Base-by-base conservation (phyloP, 2,329 filamentous ascomycete species). In the Pyrenophora tritici-repentis region DNA sequence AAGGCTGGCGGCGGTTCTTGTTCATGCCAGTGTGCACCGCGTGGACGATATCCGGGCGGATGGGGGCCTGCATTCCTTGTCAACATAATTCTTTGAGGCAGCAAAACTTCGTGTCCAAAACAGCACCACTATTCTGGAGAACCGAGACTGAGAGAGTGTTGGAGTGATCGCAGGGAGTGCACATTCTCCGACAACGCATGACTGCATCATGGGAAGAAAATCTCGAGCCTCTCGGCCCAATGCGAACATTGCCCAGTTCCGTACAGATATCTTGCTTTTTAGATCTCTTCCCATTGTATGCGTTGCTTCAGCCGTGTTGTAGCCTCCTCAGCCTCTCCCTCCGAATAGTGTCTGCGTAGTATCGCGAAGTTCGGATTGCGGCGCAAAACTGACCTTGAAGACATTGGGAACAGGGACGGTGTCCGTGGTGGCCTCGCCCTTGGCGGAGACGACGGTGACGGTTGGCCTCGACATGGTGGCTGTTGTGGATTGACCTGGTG, bases 1-100 rank as follows among this genome's bases (percentile, higher is more conserved):
- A 99, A 72, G 94, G 92, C 83, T 99, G 94, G 79, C 94, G 89
- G 88, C 96, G 97, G 88, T 99, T 99, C 91, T 99, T 99, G 79
- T 93, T 93, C 85, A 99, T 95, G 76, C 94, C 94, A 75, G 91
- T 96, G 88, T 99, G 94, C 75, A 97, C 86, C 80, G 92, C 89
- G 86, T 97, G 93, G 78, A 99, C 94, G 78, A 99, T 96, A 83
- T 99, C 94, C 75, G 92, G 90, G 79, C 94, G 93, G 85, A 99
- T 97, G 72, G 94, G 94, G 72, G 90, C 86, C 70, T 73, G 42
- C 12, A 17, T 16, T 32, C 16, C 14, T 36, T 50, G 58, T 64
- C 42, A 63, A 48, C 34, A 49, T 38, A 24, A 31, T 22, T n/a
- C 35, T 34, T 18, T 17, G 36, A 33, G 10, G 10, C 9, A 29